phyloP scores from a whole-genome alignment of 2,329 filamentous ascomycete species.

The Sarocladiaceae sp. region DNA sequence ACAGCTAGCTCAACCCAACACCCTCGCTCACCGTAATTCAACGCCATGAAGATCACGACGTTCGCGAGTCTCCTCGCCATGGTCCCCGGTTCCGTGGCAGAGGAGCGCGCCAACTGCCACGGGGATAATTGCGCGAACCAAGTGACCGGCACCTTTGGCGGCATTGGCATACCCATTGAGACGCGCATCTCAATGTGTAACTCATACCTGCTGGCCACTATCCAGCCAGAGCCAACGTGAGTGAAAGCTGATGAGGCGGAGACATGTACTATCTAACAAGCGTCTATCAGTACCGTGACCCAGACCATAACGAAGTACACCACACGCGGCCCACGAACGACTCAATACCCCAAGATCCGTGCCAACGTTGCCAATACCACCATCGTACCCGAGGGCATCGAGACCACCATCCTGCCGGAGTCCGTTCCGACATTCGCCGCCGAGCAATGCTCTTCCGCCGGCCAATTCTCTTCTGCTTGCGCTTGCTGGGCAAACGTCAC shows the following conservation, averaged over 20 bases:
- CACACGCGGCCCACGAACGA: constrained; percentile 2
- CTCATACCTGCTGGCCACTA: constrained; percentile 12
- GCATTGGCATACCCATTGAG: constrained; percentile 11
- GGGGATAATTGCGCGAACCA: constrained; percentile 15
- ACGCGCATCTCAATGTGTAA: constrained; percentile 15
- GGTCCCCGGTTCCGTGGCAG: neutral
- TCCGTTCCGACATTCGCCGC: constrained; percentile 12
- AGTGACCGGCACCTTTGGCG: constrained; percentile 13
- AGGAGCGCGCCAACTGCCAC: constrained; percentile 10
- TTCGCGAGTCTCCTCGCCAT: neutral
- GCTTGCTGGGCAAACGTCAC: constrained; percentile 14
- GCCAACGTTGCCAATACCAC: neutral
- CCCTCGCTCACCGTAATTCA: too few relatives aligned
- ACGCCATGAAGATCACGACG: neutral
- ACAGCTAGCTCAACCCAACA: too few relatives aligned
- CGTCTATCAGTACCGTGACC: constrained; percentile 13
- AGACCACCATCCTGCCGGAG: constrained; percentile 8
- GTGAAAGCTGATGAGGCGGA: too few relatives aligned
- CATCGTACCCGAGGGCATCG: neutral
- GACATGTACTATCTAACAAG: too few relatives aligned
- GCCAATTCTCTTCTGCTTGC: constrained; percentile 16
- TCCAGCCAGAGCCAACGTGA: constrained; percentile 13
- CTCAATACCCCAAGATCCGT: neutral
- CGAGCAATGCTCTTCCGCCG: constrained; percentile 9
- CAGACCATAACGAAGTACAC: constrained; percentile 13